These are phyloP conservation scores for Cyberlindnera misumaiensis DNA, from an alignment of 805 yeast genomes.

Conservation along the genomic window DNA sequence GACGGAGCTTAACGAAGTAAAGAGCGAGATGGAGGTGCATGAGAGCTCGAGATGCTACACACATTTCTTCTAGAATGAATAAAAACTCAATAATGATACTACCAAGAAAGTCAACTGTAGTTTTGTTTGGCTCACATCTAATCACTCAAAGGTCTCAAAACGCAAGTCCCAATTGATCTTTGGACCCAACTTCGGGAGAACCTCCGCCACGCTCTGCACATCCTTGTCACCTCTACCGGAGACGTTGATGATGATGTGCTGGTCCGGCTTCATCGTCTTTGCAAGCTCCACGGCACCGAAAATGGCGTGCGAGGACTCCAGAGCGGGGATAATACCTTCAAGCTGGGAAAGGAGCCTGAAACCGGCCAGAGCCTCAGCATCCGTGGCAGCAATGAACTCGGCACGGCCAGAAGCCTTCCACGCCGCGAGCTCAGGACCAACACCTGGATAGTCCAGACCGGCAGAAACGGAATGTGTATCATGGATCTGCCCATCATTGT, in stretches of 20 bases:
- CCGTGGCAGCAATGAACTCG: slow-evolving; percentile 83
- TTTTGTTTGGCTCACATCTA: not conserved
- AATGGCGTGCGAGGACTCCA: slow-evolving; percentile 95
- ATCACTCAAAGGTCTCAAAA: slow-evolving; percentile 43
- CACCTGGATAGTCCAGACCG: slow-evolving; percentile 98
- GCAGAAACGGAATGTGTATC: slow-evolving; percentile 98
- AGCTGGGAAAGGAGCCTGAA: slow-evolving; percentile 82
- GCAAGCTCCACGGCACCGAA: slow-evolving; percentile 89
- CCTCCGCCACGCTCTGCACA: slow-evolving; percentile 95
- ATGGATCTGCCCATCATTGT: slow-evolving; percentile 88
- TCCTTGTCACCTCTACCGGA: slow-evolving; percentile 99
- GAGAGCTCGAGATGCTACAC: slow-evolving; percentile 73
- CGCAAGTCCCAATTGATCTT: slow-evolving; percentile 94
- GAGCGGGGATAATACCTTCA: slow-evolving; percentile 98
- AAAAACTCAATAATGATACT: not conserved
- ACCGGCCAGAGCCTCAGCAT: slow-evolving; percentile 90
- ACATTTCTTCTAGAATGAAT: slow-evolving; percentile 55
- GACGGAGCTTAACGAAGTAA: slow-evolving; percentile 75
- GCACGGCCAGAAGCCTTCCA: slow-evolving; percentile 97
- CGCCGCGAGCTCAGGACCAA: slow-evolving; percentile 93
- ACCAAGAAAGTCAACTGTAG: not conserved
- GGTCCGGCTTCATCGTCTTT: slow-evolving; percentile 68
- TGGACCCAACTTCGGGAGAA: slow-evolving; percentile 84
- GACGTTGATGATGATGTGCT: slow-evolving; percentile 79
- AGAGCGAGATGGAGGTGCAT: slow-evolving; percentile 78